These are phyloP conservation scores for Candida jianshihensis DNA, from an alignment of 805 yeast species.

Conservation along the genomic window DNA sequence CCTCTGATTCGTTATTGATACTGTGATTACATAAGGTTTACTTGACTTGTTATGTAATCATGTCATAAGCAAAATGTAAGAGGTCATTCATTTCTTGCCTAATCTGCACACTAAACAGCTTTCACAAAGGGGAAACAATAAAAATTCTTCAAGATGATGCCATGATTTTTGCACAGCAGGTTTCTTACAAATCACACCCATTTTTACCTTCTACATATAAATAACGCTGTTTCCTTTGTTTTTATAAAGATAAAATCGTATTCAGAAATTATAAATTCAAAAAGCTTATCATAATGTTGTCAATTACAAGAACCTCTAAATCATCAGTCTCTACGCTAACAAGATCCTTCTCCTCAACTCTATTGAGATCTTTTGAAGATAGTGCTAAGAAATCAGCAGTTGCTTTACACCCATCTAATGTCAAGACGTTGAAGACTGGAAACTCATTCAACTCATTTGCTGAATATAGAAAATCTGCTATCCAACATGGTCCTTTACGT, in stretches of 20 bases:
- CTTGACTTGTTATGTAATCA: background rate
- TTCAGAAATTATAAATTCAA: background rate
- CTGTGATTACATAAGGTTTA: background rate
- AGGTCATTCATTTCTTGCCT: constrained; percentile 1
- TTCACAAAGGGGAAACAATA: background rate
- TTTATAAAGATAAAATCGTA: too few relatives aligned
- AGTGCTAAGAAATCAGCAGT: constrained; percentile 17
- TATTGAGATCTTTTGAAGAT: constrained; percentile 12
- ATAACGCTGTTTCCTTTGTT: too few relatives aligned
- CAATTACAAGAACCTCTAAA: background rate
- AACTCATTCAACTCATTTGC: constrained; percentile 29
- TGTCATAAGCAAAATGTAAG: background rate
- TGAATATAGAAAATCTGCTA: constrained; percentile 31
- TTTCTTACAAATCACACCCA: too few relatives aligned
- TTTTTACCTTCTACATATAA: too few relatives aligned
- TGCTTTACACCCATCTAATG: constrained; percentile 8
- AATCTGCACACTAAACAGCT: too few relatives aligned
- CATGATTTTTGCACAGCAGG: too few relatives aligned
- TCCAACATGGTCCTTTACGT: constrained; percentile 31
- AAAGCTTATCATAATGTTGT: background rate
- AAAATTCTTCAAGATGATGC: too few relatives aligned
- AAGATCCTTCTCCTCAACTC: constrained; percentile 5
- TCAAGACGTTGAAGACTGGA: constrained; percentile 16
- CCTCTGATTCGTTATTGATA: background rate
- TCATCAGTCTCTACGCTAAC: background rate